These are phyloP conservation scores for Neofusicoccum sp. DNA, from an alignment of 2,329 filamentous ascomycete species.

Conservation along the genomic window DNA sequence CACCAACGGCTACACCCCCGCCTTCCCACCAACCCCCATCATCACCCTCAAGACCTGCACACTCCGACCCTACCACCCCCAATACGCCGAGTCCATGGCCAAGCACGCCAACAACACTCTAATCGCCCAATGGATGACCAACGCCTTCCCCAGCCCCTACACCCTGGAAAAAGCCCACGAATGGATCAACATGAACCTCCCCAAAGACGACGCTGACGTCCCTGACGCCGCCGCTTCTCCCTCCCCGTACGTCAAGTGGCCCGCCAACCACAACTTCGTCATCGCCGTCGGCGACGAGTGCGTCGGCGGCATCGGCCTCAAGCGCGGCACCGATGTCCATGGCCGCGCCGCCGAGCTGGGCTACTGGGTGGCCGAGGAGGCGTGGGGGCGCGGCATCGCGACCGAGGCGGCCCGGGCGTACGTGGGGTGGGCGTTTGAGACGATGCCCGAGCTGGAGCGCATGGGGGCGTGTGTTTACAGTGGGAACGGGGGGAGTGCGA, in stretches of 20 bases:
- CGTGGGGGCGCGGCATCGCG: constrained; percentile 40
- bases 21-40: constrained; percentile 33
- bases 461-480: constrained; percentile 35
- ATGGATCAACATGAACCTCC: constrained; percentile 41
- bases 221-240: not conserved
- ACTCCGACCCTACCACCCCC: constrained; percentile 35
- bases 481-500: constrained; percentile 40
- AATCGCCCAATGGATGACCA: constrained; percentile 40
- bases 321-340: constrained; percentile 37
- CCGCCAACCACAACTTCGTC: constrained; percentile 7
- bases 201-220: constrained; percentile 23
- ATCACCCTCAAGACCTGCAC: constrained; percentile 32
- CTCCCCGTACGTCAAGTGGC: not conserved
- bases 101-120: constrained; percentile 34
- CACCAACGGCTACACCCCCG: not conserved
- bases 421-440: constrained; percentile 39
- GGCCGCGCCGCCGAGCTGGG: constrained; percentile 44
- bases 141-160: constrained; percentile 44
- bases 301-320: constrained; percentile 44
- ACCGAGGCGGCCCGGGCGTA: constrained; percentile 38
- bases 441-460: constrained; percentile 27
- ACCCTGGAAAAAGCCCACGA: constrained; percentile 33
- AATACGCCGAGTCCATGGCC: constrained; percentile 33
- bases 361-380: constrained; percentile 45
- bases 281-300: constrained; percentile 24